Conservation (phyloP, 805 yeast genomes). For the Candida patagonica region DNA sequence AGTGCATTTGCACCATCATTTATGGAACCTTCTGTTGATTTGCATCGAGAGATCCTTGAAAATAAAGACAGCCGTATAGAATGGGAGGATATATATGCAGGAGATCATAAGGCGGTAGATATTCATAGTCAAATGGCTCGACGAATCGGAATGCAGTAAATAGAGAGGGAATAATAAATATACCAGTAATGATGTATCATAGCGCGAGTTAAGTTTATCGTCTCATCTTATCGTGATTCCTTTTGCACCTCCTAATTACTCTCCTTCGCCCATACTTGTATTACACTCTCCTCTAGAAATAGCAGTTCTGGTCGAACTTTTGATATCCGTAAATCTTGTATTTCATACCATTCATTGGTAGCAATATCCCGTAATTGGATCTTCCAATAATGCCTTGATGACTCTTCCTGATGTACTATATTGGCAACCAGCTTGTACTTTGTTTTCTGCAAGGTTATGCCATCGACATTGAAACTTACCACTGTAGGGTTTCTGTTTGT, state of each 20-base stretch:
- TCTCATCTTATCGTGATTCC: too few species aligned
- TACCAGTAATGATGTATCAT: too few species aligned
- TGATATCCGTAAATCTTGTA: conserved; percentile 42
- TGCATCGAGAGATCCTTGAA: conserved; percentile 70
- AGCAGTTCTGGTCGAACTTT: conserved; percentile 47
- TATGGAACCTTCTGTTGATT: conserved; percentile 39
- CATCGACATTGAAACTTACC: conserved; percentile 44
- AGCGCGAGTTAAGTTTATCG: too few species aligned
- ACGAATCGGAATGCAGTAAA: conserved; percentile 35
- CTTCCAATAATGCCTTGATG: conserved; percentile 34
- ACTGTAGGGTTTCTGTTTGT: conserved; percentile 46
- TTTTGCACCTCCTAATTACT: too few species aligned
- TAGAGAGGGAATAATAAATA: too few species aligned
- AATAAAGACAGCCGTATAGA: conserved; percentile 72
- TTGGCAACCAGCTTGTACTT: conserved; percentile 42
- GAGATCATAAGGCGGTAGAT: conserved; percentile 28
- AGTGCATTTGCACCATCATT: conserved; percentile 61
- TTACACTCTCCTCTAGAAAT: conserved; percentile 50
- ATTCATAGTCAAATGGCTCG: conserved; percentile 71
- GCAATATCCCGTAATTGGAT: conserved; percentile 38
- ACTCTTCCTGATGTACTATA: conserved; percentile 32
- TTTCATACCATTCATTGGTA: conserved; percentile 46
- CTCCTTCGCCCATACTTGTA: conserved; percentile 61
- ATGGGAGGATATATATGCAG: conserved; percentile 88
- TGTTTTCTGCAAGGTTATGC: conserved; percentile 27